Base-by-base conservation (phyloP, 495 filamentous ascomycete species). In the Cetradonia linearis region DNA sequence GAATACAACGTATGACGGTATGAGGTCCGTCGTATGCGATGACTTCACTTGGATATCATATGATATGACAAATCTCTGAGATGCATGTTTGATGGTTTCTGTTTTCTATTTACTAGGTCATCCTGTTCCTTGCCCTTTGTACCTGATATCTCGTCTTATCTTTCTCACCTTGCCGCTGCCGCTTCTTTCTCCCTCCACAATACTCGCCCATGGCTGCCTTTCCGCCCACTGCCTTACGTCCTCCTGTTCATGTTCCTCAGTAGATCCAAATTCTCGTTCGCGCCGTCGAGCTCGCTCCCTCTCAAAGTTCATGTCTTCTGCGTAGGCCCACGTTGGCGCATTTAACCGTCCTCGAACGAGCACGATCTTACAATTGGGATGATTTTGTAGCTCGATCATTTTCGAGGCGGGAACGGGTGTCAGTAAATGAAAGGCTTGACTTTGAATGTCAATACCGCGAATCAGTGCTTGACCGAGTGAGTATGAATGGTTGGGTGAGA, bases 401-500 rank as follows among this genome's bases (percentile, higher is more conserved):
- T 70, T 61, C 8, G 65, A 66, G n/a, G 63, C 44, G 2, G 76
- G 64, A 46, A 83, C 74, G 27, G 78, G 76, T 0, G 77, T 81
- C 16, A 74, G 63, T 6, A 83, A 69, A 28, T 80, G 75, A 14
- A 83, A 60, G 34, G 67, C 68, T 10, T 69, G 69, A 3, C 70
- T 64, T 9, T 62, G 37, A 7, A 60, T 57, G 64, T 83, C 69
- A n/a, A 83, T 70, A 5, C 70, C 73, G 8, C 76, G 76, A 9
- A 83, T 68, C 23, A 81, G 62, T n/a, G 78, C 81, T 33, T 83
- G 68, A 10, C 81, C 80, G 8, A 81, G 69, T 50, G 71, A 76
- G 30, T 71, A 71, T 8, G 73, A 76, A 18, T 74, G 64, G 25
- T 68, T 69, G 11, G 78, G 77, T 55, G 76, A 69, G 10, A 77